These are phyloP conservation scores for Mercurialis annua DNA, from an alignment of 345 rosid species.

Conservation along the genomic window DNA sequence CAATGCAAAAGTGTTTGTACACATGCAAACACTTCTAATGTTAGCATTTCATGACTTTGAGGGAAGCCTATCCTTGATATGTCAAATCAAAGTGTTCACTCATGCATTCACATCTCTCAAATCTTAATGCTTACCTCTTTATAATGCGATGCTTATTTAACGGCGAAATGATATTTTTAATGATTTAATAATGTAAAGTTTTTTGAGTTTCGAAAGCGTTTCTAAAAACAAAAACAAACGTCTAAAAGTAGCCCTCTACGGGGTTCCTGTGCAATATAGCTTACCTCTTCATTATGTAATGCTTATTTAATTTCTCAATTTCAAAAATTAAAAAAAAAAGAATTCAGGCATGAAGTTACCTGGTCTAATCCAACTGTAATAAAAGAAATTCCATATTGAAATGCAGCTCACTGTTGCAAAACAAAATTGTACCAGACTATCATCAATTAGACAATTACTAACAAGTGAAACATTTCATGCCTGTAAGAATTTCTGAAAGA, in stretches of 20 bases:
- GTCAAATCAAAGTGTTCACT: not conserved
- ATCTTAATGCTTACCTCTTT: not conserved
- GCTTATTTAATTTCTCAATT: not conserved
- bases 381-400: not conserved
- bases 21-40: not conserved
- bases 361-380: not conserved
- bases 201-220: too few species aligned
- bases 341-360: not conserved
- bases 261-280: too few species aligned
- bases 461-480: not conserved
- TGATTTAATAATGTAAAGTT: too few species aligned
- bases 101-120: not conserved
- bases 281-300: not conserved
- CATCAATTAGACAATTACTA: not conserved
- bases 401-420: slow-evolving; percentile 5
- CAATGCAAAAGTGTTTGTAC: not conserved
- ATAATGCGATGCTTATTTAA: not conserved
- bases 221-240: too few species aligned
- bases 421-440: not conserved
- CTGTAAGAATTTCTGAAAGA: not conserved
- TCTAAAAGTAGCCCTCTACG: too few species aligned
- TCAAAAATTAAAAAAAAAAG: not conserved
- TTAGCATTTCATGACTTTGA: not conserved
- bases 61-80: not conserved
- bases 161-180: too few species aligned